Conservation (phyloP, 805 yeast genomes). For the Suhomyces sp. region DNA sequence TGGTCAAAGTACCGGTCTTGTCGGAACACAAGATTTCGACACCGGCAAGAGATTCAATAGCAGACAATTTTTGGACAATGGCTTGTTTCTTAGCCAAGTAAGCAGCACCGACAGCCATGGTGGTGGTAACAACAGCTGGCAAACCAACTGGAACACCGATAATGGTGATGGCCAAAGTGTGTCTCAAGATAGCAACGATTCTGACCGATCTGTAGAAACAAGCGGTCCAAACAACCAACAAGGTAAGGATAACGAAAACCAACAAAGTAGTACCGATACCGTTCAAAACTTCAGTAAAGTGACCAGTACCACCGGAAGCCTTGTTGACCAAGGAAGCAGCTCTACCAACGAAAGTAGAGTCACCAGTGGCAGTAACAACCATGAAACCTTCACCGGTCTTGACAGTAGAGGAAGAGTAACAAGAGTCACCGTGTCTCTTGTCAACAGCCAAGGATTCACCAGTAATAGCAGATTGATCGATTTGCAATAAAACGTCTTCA, state of each 20-base stretch:
- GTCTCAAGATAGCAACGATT: constrained; percentile 85
- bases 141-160: constrained; percentile 98
- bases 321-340: constrained; percentile 95
- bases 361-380: constrained; percentile 95
- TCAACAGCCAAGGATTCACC: constrained; percentile 97
- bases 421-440: constrained; percentile 81
- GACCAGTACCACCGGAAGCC: constrained; percentile 92
- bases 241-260: constrained; percentile 83
- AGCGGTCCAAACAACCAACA: constrained; percentile 88
- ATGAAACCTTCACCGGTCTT: constrained; percentile 94
- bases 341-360: constrained; percentile 92
- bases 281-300: constrained; percentile 95
- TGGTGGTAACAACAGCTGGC: constrained; percentile 97
- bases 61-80: constrained; percentile 93
- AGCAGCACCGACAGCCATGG: constrained; percentile 99
- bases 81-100: constrained; percentile 96
- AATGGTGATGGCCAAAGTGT: constrained; percentile 92
- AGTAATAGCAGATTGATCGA: constrained; percentile 95
- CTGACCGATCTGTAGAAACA: constrained; percentile 88
- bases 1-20: constrained; percentile 97
- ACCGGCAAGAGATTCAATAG: constrained; percentile 96
- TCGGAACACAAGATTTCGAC: constrained; percentile 97
- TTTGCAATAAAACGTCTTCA: constrained; percentile 82
- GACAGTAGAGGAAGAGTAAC: constrained; percentile 90
- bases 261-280: constrained; percentile 93